Evolutionary conservation across 1,139 yeast genomes (phyloP).

Genomic region (Groenewaldozyma auringiensis): DNA sequence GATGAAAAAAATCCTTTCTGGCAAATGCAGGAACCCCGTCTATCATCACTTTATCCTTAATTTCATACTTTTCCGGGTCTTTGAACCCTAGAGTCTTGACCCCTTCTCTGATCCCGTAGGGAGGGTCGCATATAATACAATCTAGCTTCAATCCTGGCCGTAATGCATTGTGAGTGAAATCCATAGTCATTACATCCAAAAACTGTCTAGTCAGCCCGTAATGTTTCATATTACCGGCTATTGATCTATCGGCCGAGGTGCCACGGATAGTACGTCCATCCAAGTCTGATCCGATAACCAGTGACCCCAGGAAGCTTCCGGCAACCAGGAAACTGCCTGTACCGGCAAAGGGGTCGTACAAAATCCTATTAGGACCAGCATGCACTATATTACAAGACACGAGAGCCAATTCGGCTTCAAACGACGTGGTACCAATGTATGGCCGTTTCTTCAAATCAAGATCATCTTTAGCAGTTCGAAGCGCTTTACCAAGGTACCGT

Average conservation of each 20-base stretch:
- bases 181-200: slow-evolving; percentile 82
- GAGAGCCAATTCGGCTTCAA: slow-evolving; percentile 70
- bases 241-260: slow-evolving; percentile 44
- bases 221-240: slow-evolving; percentile 63
- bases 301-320: slow-evolving; percentile 78
- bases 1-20: slow-evolving; percentile 79
- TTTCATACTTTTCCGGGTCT: slow-evolving; percentile 51
- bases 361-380: slow-evolving; percentile 53
- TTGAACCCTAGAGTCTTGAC: slow-evolving; percentile 85
- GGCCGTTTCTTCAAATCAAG: slow-evolving; percentile 77
- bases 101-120: slow-evolving; percentile 96
- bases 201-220: slow-evolving; percentile 53
- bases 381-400: slow-evolving; percentile 84
- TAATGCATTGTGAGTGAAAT: slow-evolving; percentile 84
- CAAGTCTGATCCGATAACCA: slow-evolving; percentile 82
- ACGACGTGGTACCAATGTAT: slow-evolving; percentile 92
- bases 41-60: slow-evolving; percentile 56
- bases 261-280: slow-evolving; percentile 83
- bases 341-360: slow-evolving; percentile 94
- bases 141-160: slow-evolving; percentile 58
- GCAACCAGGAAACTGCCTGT: slow-evolving; percentile 93
- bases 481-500: slow-evolving; percentile 57
- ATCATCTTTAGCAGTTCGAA: slow-evolving; percentile 58
- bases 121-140: slow-evolving; percentile 91
- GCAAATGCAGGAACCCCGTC: slow-evolving; percentile 75